A percentile compares a stretch with the other conserved stretches of the same genome.
Evolutionary conservation across 2,329 filamentous ascomycete genomes (phyloP).

Genomic region (Calonectria pteridis): DNA sequence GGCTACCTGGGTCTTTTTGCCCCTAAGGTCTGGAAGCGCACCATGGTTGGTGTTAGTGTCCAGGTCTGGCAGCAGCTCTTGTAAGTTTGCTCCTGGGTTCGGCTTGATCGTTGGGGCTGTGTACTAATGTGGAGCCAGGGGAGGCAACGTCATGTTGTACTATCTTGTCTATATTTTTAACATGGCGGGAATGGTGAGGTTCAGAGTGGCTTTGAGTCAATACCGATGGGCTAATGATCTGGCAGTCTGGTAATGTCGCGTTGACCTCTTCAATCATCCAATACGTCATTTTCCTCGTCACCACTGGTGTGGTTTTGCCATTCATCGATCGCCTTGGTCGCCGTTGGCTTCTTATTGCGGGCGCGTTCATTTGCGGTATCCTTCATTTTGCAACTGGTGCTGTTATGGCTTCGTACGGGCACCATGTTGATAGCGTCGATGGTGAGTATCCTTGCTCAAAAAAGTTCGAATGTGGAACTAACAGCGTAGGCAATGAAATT

Average conservation of each 20-base stretch:
- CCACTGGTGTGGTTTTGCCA: slow-evolving; percentile 62
- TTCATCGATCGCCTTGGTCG: slow-evolving; percentile 64
- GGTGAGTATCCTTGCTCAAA: slow-evolving; percentile 28
- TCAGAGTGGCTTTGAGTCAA: neutral
- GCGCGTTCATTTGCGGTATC: slow-evolving; percentile 58
- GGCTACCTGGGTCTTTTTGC: slow-evolving; percentile 60
- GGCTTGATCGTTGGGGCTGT: accelerated
- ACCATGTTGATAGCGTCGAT: slow-evolving; percentile 57
- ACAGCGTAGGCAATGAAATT: slow-evolving; percentile 55
- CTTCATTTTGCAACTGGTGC: slow-evolving; percentile 63
- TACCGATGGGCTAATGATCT: neutral
- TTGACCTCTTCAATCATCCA: slow-evolving; percentile 66
- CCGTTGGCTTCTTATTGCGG: slow-evolving; percentile 59
- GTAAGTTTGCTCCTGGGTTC: slow-evolving; percentile 12
- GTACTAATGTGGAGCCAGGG: slow-evolving; percentile 39
- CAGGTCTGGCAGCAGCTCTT: slow-evolving; percentile 68
- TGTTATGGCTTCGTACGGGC: slow-evolving; percentile 62
- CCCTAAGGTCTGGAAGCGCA: slow-evolving; percentile 62
- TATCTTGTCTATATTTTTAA: slow-evolving; percentile 74
- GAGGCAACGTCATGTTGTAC: slow-evolving; percentile 68
- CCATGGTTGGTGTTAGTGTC: slow-evolving; percentile 62
- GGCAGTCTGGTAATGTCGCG: slow-evolving; percentile 46
- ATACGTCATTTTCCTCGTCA: slow-evolving; percentile 68
- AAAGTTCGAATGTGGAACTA: neutral
- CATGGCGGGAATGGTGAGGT: slow-evolving; percentile 65